phyloP scores from a whole-genome alignment of 2,329 filamentous ascomycete species.

The Saccharata proteae region DNA sequence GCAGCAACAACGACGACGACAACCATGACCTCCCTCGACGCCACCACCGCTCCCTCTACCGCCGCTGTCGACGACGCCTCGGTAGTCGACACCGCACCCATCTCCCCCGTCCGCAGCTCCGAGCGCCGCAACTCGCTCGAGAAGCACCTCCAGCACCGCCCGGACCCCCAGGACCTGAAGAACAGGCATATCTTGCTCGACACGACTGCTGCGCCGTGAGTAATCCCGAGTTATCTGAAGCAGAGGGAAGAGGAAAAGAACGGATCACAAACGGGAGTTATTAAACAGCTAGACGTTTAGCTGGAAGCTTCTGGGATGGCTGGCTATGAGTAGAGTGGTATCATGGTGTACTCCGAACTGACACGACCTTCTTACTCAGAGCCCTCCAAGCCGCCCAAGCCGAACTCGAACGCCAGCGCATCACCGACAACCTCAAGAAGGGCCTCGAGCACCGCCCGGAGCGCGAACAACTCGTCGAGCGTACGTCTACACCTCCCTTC shows the following conservation, averaged over 20 bases:
- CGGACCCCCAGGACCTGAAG: constrained; percentile 50
- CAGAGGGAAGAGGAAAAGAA: neutral
- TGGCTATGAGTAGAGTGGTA: too few relatives aligned
- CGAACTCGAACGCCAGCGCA: constrained; percentile 53
- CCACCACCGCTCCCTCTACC: constrained; percentile 4
- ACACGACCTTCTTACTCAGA: too few relatives aligned
- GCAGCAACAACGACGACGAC: too few relatives aligned
- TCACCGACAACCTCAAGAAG: constrained; percentile 52
- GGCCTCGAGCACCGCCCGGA: constrained; percentile 52
- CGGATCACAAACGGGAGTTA: too few relatives aligned
- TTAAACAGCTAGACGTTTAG: too few relatives aligned
- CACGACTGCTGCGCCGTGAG: constrained; percentile 54
- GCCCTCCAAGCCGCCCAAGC: constrained; percentile 49
- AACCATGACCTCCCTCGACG: too few relatives aligned
- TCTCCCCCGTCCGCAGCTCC: constrained; percentile 34
- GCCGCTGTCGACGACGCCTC: constrained; percentile 9
- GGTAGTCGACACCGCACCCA: constrained; percentile 27
- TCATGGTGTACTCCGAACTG: too few relatives aligned
- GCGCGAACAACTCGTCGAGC: constrained; percentile 66
- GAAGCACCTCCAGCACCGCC: constrained; percentile 36
- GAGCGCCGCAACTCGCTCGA: constrained; percentile 47
- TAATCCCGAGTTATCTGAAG: too few relatives aligned
- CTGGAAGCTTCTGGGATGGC: too few relatives aligned
- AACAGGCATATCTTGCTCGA: constrained; percentile 56
- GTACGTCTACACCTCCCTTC: constrained; percentile 35